These are phyloP conservation scores for Leccinellum rugosiceps DNA, from an alignment of 768 basidiomycete species.

Conservation along the genomic window DNA sequence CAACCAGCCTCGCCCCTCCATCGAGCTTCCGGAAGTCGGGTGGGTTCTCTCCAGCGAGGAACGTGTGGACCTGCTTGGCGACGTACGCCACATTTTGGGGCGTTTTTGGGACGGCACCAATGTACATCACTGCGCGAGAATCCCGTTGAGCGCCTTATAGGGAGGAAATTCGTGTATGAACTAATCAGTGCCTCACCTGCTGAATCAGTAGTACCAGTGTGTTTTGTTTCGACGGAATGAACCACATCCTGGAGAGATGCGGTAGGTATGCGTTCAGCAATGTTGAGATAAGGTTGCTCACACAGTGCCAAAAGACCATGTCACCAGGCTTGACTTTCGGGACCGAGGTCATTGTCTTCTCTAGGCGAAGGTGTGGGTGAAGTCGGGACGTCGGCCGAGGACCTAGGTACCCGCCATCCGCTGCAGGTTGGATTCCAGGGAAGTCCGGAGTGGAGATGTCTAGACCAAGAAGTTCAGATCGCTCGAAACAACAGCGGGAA, in stretches of 20 bases:
- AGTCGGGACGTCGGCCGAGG: constrained; percentile 50
- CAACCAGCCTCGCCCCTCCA: constrained; percentile 38
- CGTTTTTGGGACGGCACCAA: constrained; percentile 67
- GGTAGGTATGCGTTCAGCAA: not conserved
- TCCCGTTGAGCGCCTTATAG: not conserved
- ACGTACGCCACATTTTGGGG: constrained; percentile 60
- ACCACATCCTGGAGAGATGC: constrained; percentile 37
- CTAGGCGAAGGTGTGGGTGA: constrained; percentile 67
- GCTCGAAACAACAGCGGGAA: constrained; percentile 13
- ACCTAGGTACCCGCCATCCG: constrained; percentile 26
- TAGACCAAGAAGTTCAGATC: constrained; percentile 21
- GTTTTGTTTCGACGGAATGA: constrained; percentile 47
- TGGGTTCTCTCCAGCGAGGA: constrained; percentile 57
- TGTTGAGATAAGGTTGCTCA: constrained; percentile 16
- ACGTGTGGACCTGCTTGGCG: constrained; percentile 57
- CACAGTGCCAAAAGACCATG: constrained; percentile 77
- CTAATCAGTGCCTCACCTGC: constrained; percentile 38
- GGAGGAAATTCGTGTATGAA: not conserved
- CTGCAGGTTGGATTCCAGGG: constrained; percentile 41
- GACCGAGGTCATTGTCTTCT: constrained; percentile 64
- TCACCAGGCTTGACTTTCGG: constrained; percentile 75
- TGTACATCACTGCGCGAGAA: constrained; percentile 62
- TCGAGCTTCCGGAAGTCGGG: constrained; percentile 64
- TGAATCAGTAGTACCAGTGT: constrained; percentile 53
- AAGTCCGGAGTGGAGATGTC: constrained; percentile 49